phyloP scores from a whole-genome alignment of 768 basidiomycete genomes.

The Agrocybe chaxingu region DNA sequence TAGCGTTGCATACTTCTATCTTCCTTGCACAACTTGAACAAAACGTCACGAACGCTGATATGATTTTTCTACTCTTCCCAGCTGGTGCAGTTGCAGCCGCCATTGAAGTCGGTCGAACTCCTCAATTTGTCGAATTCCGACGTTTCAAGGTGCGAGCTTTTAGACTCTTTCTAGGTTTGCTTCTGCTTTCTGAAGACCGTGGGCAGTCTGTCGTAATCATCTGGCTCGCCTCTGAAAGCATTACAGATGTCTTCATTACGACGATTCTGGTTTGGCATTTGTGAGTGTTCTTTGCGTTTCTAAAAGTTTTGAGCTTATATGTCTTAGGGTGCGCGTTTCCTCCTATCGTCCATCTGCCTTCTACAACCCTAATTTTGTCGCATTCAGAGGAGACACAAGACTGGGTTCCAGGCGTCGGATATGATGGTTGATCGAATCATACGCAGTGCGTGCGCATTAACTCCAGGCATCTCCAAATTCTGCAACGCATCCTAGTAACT shows the following conservation, averaged over 20 bases:
- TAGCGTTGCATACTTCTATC: neutral
- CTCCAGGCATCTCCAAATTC: neutral
- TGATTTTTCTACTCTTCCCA: constrained; percentile 1
- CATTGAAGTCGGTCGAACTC: constrained; percentile 15
- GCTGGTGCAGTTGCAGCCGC: constrained; percentile 22
- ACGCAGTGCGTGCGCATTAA: constrained; percentile 20
- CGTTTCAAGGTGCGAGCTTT: constrained; percentile 17
- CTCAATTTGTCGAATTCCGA: constrained; percentile 20
- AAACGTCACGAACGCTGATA: neutral
- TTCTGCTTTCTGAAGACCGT: neutral
- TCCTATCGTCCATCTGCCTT: neutral
- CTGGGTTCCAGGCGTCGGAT: constrained; percentile 38
- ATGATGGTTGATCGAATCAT: constrained; percentile 40
- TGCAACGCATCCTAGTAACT: constrained; percentile 19
- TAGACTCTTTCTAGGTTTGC: neutral
- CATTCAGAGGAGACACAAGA: constrained; percentile 33
- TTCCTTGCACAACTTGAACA: too few relatives aligned
- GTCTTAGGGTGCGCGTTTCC: neutral
- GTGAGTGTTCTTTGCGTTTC: constrained; percentile 20
- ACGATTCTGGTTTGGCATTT: constrained; percentile 37
- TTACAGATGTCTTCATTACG: constrained; percentile 42
- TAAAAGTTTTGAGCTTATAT: neutral
- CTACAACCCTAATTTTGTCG: neutral
- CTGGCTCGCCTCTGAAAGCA: constrained; percentile 39
- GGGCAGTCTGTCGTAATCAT: constrained; percentile 20